These are phyloP conservation scores for Hymenochaete sp. DNA, from an alignment of 1,284 basidiomycete species.

Conservation along the genomic window DNA sequence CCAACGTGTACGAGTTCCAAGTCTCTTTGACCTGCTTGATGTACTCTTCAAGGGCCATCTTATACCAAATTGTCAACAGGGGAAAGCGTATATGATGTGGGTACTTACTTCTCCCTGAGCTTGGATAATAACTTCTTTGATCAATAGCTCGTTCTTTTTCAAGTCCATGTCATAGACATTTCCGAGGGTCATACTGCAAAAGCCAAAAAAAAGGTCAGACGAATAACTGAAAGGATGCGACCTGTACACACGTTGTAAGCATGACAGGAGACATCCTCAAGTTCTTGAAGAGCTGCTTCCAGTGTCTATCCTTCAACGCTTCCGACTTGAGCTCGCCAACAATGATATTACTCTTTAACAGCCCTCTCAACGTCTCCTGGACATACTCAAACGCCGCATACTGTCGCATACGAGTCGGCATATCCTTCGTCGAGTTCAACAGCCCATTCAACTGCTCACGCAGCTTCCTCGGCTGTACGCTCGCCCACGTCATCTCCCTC, in stretches of 20 bases:
- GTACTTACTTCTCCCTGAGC: slow-evolving; percentile 86
- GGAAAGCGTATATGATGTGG: not conserved
- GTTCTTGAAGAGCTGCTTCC: slow-evolving; percentile 96
- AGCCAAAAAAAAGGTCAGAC: slow-evolving; percentile 5
- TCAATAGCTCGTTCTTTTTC: slow-evolving; percentile 82
- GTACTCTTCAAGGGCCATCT: slow-evolving; percentile 93
- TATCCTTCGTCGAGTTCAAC: slow-evolving; percentile 87
- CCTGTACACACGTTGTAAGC: slow-evolving; percentile 50
- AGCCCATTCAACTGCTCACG: slow-evolving; percentile 90
- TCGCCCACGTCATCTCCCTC: slow-evolving; percentile 84
- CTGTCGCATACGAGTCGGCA: slow-evolving; percentile 98
- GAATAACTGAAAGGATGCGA: not conserved
- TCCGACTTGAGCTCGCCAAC: slow-evolving; percentile 95
- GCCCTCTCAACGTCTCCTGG: slow-evolving; percentile 79
- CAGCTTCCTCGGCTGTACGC: slow-evolving; percentile 89
- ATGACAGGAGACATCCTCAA: slow-evolving; percentile 62
- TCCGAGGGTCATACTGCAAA: slow-evolving; percentile 82
- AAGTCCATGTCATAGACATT: slow-evolving; percentile 97
- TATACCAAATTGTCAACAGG: slow-evolving; percentile 11
- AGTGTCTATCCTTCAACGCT: slow-evolving; percentile 95
- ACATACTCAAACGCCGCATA: slow-evolving; percentile 99
- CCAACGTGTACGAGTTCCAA: slow-evolving; percentile 94
- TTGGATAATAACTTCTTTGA: slow-evolving; percentile 93
- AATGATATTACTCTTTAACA: slow-evolving; percentile 85
- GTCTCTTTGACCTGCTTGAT: slow-evolving; percentile 93